phyloP scores from a whole-genome alignment of 2,329 filamentous ascomycete genomes.

The Paracamarosporium sp. region DNA sequence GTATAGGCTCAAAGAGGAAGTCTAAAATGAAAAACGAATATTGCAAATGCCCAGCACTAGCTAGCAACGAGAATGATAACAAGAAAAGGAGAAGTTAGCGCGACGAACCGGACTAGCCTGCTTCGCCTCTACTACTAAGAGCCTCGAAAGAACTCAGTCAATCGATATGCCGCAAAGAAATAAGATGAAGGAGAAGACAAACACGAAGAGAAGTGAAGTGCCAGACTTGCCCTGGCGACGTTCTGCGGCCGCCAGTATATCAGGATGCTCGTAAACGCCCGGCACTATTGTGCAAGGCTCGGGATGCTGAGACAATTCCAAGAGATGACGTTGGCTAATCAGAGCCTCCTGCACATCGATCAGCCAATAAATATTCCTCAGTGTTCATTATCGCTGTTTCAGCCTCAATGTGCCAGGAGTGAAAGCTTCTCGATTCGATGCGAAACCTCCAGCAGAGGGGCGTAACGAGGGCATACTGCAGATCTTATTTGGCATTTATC shows the following conservation, averaged over 20 bases:
- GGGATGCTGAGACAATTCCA: not conserved
- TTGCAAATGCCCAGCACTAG: not conserved
- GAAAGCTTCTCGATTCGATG: not conserved
- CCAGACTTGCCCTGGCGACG: not conserved
- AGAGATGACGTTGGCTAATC: not conserved
- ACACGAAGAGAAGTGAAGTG: conserved; percentile 3
- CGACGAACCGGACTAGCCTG: not conserved
- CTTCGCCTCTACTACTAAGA: not conserved
- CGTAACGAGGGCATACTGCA: not conserved
- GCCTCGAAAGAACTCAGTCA: not conserved
- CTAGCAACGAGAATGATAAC: not conserved
- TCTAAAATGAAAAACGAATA: not conserved
- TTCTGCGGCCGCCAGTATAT: not conserved
- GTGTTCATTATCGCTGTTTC: not conserved
- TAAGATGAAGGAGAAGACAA: not conserved
- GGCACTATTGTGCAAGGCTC: not conserved
- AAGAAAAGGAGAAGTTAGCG: not conserved
- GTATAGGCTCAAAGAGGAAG: too few relatives aligned
- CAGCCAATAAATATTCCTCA: not conserved
- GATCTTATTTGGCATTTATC: not conserved
- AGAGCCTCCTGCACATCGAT: not conserved
- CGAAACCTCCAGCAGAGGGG: not conserved
- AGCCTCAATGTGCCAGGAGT: not conserved
- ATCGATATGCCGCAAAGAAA: too few relatives aligned
- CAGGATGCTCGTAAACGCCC: not conserved